Conservation (phyloP, 805 yeast species). For the Metschnikowia lochheadii region DNA sequence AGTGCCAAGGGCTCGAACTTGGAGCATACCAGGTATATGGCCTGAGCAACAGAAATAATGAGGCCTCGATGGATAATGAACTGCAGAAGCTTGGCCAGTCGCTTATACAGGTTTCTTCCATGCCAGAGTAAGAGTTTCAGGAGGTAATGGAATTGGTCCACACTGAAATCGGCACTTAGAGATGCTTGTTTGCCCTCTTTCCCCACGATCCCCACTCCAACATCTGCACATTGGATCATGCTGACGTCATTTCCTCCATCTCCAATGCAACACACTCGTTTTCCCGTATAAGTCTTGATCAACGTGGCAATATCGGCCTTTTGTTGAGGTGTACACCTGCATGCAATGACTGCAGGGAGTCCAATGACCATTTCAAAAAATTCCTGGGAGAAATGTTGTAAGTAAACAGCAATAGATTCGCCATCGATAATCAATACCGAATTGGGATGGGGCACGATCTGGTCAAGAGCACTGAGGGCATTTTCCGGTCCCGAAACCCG, state of each 20-base stretch:
- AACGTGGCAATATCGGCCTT: conserved; percentile 90
- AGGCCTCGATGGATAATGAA: conserved; percentile 96
- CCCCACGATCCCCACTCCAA: conserved; percentile 98
- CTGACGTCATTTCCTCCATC: conserved; percentile 99
- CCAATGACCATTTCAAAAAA: conserved; percentile 74
- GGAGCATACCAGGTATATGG: conserved; percentile 83
- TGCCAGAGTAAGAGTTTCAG: conserved; percentile 92
- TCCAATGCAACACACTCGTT: conserved; percentile 95
- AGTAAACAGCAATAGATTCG: conserved; percentile 71
- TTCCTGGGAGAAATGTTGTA: conserved; percentile 60
- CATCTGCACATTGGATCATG: conserved; percentile 98
- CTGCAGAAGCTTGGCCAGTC: conserved; percentile 92
- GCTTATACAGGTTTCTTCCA: conserved; percentile 93
- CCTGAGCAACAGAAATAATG: conserved; percentile 90
- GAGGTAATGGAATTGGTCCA: conserved; percentile 84
- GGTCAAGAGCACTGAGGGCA: conserved; percentile 76
- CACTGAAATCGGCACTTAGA: conserved; percentile 92
- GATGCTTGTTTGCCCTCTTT: conserved; percentile 98
- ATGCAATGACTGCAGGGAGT: conserved; percentile 94
- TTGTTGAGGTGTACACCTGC: conserved; percentile 98
- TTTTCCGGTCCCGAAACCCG: conserved; percentile 56
- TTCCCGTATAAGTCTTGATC: conserved; percentile 75
- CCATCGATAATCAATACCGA: conserved; percentile 90
- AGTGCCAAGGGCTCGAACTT: conserved; percentile 90
- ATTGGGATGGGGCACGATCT: conserved; percentile 53